Evolutionary conservation across 345 rosid genomes (phyloP).

Genomic region (Populus nigra): DNA sequence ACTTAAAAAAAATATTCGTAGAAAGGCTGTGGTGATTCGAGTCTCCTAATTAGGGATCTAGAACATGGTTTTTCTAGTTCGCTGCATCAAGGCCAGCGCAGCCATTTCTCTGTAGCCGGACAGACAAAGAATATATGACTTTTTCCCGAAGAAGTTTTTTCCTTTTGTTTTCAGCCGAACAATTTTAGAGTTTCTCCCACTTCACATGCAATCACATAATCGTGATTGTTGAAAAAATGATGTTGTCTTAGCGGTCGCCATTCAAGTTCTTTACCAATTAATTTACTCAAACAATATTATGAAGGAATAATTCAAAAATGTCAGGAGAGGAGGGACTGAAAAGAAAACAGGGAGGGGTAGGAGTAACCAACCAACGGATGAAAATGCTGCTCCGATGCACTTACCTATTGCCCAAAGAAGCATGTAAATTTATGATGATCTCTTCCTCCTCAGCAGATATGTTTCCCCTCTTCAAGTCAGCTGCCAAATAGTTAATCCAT

Average conservation of each 20-base stretch:
- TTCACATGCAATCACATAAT: no score
- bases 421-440: slow-evolving; percentile 55
- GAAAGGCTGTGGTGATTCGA: background rate
- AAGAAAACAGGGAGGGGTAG: background rate
- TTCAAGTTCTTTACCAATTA: background rate
- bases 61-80: background rate
- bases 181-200: background rate
- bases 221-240: background rate
- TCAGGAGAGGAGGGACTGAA: background rate
- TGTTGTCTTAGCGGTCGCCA: background rate
- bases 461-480: slow-evolving; percentile 77
- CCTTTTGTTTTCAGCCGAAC: background rate
- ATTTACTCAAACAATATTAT: background rate
- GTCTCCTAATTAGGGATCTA: background rate
- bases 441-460: slow-evolving; percentile 65
- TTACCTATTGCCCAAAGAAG: slow-evolving; percentile 76
- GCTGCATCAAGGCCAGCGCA: background rate
- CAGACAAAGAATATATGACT: no score
- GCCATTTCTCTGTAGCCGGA: background rate
- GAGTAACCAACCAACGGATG: background rate
- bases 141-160: background rate
- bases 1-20: no score
- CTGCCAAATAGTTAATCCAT: slow-evolving; percentile 80
- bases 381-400: background rate
- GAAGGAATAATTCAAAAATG: background rate